Evolutionary conservation across 495 filamentous ascomycete genomes (phyloP), one percentile per base, ranked within the genome.

Genomic region (Xylaria telfairii): DNA sequence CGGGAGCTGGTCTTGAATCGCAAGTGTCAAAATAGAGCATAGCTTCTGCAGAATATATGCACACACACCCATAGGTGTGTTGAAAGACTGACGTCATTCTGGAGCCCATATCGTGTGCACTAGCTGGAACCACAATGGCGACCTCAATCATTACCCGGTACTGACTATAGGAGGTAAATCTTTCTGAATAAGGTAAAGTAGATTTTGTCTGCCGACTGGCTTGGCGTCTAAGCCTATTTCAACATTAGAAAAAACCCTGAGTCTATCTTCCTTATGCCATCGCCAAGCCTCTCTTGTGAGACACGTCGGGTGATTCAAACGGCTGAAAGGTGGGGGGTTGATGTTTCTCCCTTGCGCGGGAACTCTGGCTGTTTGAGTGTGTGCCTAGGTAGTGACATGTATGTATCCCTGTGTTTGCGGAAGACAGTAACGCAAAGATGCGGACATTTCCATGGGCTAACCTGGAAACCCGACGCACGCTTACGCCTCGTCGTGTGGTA

Each of bases 1-100:
- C 26, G 26, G 26, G 26, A 3, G 7, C 13, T 54, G 4, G 26
- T 17, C 3, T n/a, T 21, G 17, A 21, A 57, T 32, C 17, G 5
- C 1, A n/a, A n/a, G 4, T 34, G 34, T 13, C 1, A 24, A 41
- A 64, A 12, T 34, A 17, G 62, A 51, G 49, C 34, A 21, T 19
- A 13, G 21, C 13, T 0, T 13, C 19, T 49, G 28, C 12, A n/a
- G n/a, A n/a, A 9, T 32, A 26, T 19, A 15, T 47, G n/a, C 24
- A 63, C 30, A 5, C 26, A 32, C 34, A 30, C 42, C 7, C 21
- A 12, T n/a, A 49, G 28, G 44, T n/a, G n/a, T 41, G 34, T 42
- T 66, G 32, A 54, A 26, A 51, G 47, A 42, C 21, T 66, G 64
- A 66, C 64, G 64, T 66, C 64, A 66, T 42, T 54, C 37, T 26